phyloP scores from a whole-genome alignment of 257 asterid species.

The Pogostemon cablin region DNA sequence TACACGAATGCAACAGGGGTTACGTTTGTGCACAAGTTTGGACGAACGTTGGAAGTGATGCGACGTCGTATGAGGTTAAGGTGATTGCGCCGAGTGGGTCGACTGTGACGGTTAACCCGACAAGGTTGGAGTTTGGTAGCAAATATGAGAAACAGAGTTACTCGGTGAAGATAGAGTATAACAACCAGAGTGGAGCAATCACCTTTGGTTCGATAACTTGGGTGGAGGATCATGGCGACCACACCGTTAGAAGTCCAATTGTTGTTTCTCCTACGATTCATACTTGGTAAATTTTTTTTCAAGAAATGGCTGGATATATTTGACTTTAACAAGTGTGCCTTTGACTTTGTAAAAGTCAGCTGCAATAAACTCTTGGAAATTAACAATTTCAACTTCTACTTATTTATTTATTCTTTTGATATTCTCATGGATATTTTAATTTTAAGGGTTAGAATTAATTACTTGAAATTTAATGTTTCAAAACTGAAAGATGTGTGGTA shows the following conservation, averaged over 20 bases:
- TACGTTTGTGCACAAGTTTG: not conserved
- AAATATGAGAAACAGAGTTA: slow-evolving; percentile 39
- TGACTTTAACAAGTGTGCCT: no score
- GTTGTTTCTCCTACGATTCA: slow-evolving; percentile 41
- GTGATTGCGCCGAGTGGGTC: slow-evolving; percentile 31
- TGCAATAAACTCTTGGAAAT: no score
- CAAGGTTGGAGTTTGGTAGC: slow-evolving; percentile 14
- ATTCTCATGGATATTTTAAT: no score
- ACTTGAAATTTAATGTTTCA: no score
- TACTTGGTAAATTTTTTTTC: not conserved
- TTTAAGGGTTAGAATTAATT: no score
- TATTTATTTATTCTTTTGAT: no score
- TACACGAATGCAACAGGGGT: slow-evolving; percentile 19
- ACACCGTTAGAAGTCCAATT: slow-evolving; percentile 37
- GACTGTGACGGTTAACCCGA: slow-evolving; percentile 21
- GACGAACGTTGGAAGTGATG: slow-evolving; percentile 37
- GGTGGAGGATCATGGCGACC: slow-evolving; percentile 30
- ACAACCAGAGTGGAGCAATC: slow-evolving; percentile 1
- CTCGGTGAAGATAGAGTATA: slow-evolving; percentile 8
- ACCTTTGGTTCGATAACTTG: slow-evolving; percentile 39
- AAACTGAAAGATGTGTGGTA: no score
- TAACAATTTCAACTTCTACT: no score
- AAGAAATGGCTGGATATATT: not conserved
- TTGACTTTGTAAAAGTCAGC: no score
- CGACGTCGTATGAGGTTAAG: slow-evolving; percentile 24